Percentiles rank a stretch among this genome's conserved stretches.
phyloP scores from a whole-genome alignment of 331 rosid species.

The Quercus lobata region DNA sequence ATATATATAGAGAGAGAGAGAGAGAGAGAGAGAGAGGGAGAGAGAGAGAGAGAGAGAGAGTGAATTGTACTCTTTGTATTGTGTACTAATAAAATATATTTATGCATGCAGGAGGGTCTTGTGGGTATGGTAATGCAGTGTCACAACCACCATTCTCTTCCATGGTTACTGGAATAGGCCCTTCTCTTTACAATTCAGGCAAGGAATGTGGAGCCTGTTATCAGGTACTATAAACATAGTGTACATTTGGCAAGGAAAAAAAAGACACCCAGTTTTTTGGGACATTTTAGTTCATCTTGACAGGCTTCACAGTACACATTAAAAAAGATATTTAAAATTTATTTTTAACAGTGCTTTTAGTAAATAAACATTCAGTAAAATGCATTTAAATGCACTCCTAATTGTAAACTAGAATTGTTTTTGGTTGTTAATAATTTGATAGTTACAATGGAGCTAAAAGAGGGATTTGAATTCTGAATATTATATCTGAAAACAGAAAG shows the following conservation, averaged over 20 bases:
- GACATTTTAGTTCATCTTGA: no score
- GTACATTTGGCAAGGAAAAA: no score
- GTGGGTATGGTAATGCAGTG: slow-evolving; percentile 43
- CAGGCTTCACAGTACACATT: no score
- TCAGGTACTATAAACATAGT: slow-evolving; percentile 14
- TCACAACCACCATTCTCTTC: slow-evolving; percentile 41
- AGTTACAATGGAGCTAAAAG: rapidly evolving
- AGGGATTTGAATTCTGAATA: no score
- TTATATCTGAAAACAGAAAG: no score
- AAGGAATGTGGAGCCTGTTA: slow-evolving; percentile 46
- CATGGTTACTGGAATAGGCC: slow-evolving; percentile 33
- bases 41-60: background rate
- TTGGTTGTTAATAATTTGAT: no score
- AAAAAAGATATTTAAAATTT: no score
- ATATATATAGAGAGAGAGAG: background rate
- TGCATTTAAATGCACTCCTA: no score
- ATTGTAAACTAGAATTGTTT: no score
- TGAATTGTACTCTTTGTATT: background rate
- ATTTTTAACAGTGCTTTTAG: no score
- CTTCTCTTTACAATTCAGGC: slow-evolving; percentile 36
- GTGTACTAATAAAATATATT: background rate
- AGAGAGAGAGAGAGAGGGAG: background rate
- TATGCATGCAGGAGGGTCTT: slow-evolving; percentile 42
- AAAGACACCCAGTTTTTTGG: no score
- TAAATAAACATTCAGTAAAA: no score